Conservation (phyloP, 2,329 filamentous ascomycete genomes). For the Fusarium napiforme region DNA sequence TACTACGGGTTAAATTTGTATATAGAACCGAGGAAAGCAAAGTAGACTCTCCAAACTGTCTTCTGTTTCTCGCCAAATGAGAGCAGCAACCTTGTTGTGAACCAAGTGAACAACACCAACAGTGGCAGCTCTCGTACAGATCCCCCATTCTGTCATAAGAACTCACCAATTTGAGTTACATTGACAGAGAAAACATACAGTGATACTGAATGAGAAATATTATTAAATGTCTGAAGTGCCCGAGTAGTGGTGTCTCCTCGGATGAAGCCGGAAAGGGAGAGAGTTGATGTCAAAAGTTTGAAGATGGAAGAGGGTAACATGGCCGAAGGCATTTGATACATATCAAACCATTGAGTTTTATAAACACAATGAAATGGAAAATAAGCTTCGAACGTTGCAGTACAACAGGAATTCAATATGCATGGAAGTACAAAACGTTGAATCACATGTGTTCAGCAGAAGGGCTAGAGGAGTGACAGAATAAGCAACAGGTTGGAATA, state of each 20-base stretch:
- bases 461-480: background rate
- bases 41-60: accelerated
- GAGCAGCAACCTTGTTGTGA: accelerated
- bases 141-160: background rate
- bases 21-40: accelerated
- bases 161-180: accelerated
- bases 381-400: background rate
- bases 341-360: background rate
- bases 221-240: background rate
- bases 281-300: background rate
- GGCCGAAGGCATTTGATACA: background rate
- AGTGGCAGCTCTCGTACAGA: background rate
- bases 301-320: background rate
- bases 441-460: background rate
- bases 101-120: background rate
- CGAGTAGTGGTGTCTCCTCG: background rate
- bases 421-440: background rate
- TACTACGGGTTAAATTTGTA: accelerated
- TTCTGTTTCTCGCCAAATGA: accelerated
- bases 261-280: background rate
- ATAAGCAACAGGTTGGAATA: background rate
- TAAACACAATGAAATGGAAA: background rate
- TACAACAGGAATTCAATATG: background rate
- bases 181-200: accelerated
- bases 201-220: no score